phyloP scores from a whole-genome alignment of 306 rosid species.

The Pyrus betulifolia region DNA sequence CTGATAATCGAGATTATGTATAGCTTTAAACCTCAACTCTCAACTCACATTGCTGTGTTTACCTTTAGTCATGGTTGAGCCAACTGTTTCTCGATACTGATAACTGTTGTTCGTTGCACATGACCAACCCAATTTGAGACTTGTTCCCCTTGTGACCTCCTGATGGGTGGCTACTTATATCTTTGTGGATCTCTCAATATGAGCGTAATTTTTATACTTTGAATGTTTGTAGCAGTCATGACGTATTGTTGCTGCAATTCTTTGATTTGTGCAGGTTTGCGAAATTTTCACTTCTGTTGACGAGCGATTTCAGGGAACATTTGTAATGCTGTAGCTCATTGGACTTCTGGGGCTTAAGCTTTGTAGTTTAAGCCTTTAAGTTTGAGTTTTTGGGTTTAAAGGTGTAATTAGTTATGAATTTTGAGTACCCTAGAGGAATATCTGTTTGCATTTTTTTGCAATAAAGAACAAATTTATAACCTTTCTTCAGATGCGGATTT shows the following conservation, averaged over 20 bases:
- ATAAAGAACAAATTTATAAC: not conserved
- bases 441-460: not conserved
- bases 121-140: not conserved
- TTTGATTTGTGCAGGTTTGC: slow-evolving; percentile 4
- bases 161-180: not conserved
- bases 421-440: not conserved
- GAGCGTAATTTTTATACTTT: not conserved
- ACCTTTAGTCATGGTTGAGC: not conserved
- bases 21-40: not conserved
- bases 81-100: not conserved
- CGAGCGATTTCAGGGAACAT: not conserved
- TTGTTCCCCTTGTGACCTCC: not conserved
- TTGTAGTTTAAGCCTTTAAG: not conserved
- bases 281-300: not conserved
- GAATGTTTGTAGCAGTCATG: not conserved
- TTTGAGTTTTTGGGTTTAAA: not conserved
- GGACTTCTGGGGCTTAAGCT: not conserved
- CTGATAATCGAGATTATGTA: not conserved
- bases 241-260: not conserved
- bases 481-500: too few relatives aligned
- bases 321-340: not conserved
- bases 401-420: not conserved
- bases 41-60: not conserved
- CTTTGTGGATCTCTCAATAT: not conserved
- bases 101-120: not conserved